Base-by-base conservation (phyloP, 2,329 filamentous ascomycete species). In the Ceratocystis papillata region DNA sequence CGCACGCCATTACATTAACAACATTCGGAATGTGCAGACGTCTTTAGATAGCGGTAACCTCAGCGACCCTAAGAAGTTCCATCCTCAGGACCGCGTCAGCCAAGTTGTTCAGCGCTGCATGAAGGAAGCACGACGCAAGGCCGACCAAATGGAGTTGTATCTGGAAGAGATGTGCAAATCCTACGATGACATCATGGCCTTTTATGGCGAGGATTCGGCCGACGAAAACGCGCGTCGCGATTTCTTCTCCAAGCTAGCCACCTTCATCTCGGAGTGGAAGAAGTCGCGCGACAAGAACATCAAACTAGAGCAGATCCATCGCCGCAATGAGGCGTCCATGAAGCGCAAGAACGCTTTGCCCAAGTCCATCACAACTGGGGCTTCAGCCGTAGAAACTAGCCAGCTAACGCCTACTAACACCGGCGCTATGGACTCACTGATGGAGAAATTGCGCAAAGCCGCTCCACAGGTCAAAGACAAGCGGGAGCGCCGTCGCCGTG, bases 1-100 rank as follows among this genome's bases (percentile, higher is more conserved):
- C 74, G 90, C 93, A 33, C 93, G 86, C 79, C 89, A 83, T 74
- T 99, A 97, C 77, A 93, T 97, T 70, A 87, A 91, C 76, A 97
- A 95, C 74, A 88, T 99, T 77, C 89, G 88, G 75, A 96, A 96
- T 73, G 86, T 97, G 37, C 94, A 99, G 75, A 85, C 84, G 76
- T 95, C 90, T 28, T 83, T 99, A 63, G 94, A 99, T 76, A 88
- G 87, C 44, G 94, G 94, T 71, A 97, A 96, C 74, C 79, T 99
- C 69, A 96, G 90, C 73, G 94, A 99, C 73, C 88, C 93, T 57
- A 96, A 94, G 80, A 95, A 93, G 72, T 99, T 99, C 81, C 94
- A 99, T 73, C 93, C 94, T 20, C 90, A 97, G 76, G 94, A 99
- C 75, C 89, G 94, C 68, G 92, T 97, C 55, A 88, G 87, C 69